Base-by-base conservation (phyloP, 176 grass and related monocot species). In the Areca catechu region DNA sequence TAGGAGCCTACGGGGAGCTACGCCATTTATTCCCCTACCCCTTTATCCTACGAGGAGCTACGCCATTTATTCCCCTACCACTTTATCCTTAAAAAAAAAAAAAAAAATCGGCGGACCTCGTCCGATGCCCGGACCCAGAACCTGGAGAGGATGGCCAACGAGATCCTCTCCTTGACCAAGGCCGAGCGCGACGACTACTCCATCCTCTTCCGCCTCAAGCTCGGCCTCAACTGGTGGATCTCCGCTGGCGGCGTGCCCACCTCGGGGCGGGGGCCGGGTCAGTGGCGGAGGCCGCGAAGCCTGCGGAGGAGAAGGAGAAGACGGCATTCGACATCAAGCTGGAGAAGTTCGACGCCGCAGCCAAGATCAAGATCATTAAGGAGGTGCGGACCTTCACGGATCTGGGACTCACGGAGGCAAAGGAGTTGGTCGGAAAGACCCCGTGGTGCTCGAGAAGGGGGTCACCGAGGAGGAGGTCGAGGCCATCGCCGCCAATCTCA, bases 291-390 rank as follows among this genome's bases (percentile, higher is more conserved):
- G 24, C 69, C 16, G 73, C 29, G 20, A 23, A 16, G 7, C 54
- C 77, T 58, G 86, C 76, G 58, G 59, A 69, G 25, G 67, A 55
- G 4, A 76, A 56, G 28, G 81, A 65, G 15, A 89, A 89, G 74
- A 89, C 81, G 16, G 74, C 86, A 49, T 89, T 89, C 77, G 78
- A 89, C 74, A 80, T 91, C 67, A 85, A 81, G 80, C 80, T 97
- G 24, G 92, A 97, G 68, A 97, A 91, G 80, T 91, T 91, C 77
- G 92, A 97, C 16, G 77, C 86, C 12, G 78, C 92, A 56, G 74
- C 92, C 16, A 97, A 97, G 77, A 97, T 97, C 3, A 97, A 97
- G 86, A 77, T 97, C 77, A 97, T 97, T 62, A 97, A 97, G 78
- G 86, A 97, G 78, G 92, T 97, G 64, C 73, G 92, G 63, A 82